These are phyloP conservation scores for Strobilomyces echinocephalus DNA, from an alignment of 768 basidiomycete species.

Conservation along the genomic window DNA sequence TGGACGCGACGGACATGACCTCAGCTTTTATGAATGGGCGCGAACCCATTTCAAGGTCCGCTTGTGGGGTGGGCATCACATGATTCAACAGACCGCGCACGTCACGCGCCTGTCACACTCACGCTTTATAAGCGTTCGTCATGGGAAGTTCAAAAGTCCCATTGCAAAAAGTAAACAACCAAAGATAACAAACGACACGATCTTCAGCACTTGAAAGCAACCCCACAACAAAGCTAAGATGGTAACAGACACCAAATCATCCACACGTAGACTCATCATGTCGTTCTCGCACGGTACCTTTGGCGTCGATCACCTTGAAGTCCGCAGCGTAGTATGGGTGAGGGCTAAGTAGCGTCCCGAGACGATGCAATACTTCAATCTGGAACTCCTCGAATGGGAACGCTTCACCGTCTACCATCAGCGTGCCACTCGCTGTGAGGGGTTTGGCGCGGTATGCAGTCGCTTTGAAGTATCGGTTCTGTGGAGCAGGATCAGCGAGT, in stretches of 20 bases:
- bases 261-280: neutral
- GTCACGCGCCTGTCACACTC: slow-evolving; percentile 32
- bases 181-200: neutral
- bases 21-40: slow-evolving; percentile 34
- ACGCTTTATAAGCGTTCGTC: slow-evolving; percentile 12
- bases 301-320: slow-evolving; percentile 34
- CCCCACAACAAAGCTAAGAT: neutral
- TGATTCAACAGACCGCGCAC: slow-evolving; percentile 34
- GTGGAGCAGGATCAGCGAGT: slow-evolving; percentile 5
- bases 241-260: neutral
- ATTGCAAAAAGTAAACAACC: neutral
- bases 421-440: slow-evolving; percentile 43
- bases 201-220: neutral
- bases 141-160: neutral
- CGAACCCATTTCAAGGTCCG: slow-evolving; percentile 33
- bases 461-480: slow-evolving; percentile 74
- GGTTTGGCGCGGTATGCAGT: slow-evolving; percentile 71
- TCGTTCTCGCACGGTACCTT: slow-evolving; percentile 19
- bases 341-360: slow-evolving; percentile 64
- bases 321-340: slow-evolving; percentile 50
- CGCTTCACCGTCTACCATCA: slow-evolving; percentile 76
- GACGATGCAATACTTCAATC: slow-evolving; percentile 67
- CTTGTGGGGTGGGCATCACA: slow-evolving; percentile 23
- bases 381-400: slow-evolving; percentile 72
- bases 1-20: slow-evolving; percentile 26